Percentiles rank a stretch among this genome's conserved stretches.
phyloP scores from a whole-genome alignment of 108 stramenopile species.

The Pelagomonas calceolata region DNA sequence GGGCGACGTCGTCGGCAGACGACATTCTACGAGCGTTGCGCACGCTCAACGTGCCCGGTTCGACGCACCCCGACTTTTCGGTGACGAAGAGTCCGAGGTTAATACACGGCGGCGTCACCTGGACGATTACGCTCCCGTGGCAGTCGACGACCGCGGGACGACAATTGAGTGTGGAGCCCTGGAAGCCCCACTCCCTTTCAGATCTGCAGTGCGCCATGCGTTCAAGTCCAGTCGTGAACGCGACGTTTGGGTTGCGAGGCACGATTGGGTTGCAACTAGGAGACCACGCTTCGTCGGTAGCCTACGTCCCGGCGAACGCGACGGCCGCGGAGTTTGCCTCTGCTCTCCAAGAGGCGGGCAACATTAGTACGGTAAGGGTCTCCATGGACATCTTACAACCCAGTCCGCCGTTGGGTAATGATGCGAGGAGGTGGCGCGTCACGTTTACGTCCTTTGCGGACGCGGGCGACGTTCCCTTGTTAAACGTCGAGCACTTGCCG shows the following conservation, averaged over 20 bases:
- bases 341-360: not conserved
- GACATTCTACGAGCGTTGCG: conserved; percentile 25
- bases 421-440: conserved; percentile 30
- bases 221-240: not conserved
- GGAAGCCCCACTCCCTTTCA: too few relatives aligned
- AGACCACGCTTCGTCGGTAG: not conserved
- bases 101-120: not conserved
- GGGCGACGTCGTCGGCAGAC: conserved; percentile 14
- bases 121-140: not conserved
- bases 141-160: too few relatives aligned
- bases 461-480: conserved; percentile 32
- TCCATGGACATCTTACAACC: not conserved
- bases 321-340: not conserved
- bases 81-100: not conserved
- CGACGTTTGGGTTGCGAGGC: not conserved
- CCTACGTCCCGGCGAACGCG: not conserved
- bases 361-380: not conserved
- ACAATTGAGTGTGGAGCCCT: too few relatives aligned
- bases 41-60: conserved; percentile 7
- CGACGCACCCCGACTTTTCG: conserved; percentile 8
- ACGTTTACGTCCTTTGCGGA: conserved; percentile 34
- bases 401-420: not conserved
- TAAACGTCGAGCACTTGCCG: not conserved
- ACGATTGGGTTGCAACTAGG: not conserved
- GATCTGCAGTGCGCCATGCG: too few relatives aligned